These are phyloP conservation scores for Naumovozyma castellii DNA, from an alignment of 805 yeast genomes.

Conservation along the genomic window DNA sequence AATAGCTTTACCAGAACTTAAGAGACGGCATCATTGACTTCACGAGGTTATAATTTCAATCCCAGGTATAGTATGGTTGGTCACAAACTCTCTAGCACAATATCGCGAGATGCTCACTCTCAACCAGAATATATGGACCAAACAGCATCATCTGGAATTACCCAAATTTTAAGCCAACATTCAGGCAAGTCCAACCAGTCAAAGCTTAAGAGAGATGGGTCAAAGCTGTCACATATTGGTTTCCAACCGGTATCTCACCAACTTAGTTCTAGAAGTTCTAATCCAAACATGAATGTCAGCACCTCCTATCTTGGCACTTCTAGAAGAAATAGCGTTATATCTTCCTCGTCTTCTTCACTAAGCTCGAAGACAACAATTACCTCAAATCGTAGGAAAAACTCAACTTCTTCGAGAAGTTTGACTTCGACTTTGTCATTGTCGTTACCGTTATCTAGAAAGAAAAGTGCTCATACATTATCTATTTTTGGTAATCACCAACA, in stretches of 20 bases:
- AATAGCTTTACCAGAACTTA: too few relatives aligned
- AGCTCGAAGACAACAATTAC: neutral
- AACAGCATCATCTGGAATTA: neutral
- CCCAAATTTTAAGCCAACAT: neutral
- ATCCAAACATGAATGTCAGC: neutral
- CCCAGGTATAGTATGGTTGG: too few relatives aligned
- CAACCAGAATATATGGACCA: neutral
- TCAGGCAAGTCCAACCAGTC: neutral
- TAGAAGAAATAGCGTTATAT: neutral
- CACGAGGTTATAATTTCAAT: too few relatives aligned
- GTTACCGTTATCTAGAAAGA: neutral
- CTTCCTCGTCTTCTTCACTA: neutral
- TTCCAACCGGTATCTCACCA: conserved; percentile 22
- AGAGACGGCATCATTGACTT: too few relatives aligned
- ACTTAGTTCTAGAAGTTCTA: neutral
- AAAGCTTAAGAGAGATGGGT: neutral
- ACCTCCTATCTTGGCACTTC: neutral
- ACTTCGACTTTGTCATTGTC: neutral
- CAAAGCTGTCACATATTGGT: conserved; percentile 19
- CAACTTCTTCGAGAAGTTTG: neutral
- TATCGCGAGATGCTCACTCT: neutral
- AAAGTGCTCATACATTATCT: neutral
- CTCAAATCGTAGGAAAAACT: neutral
- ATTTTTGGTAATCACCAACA: neutral
- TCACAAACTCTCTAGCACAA: neutral